Conservation (phyloP, 345 rosid genomes). For the Salix dunnii region DNA sequence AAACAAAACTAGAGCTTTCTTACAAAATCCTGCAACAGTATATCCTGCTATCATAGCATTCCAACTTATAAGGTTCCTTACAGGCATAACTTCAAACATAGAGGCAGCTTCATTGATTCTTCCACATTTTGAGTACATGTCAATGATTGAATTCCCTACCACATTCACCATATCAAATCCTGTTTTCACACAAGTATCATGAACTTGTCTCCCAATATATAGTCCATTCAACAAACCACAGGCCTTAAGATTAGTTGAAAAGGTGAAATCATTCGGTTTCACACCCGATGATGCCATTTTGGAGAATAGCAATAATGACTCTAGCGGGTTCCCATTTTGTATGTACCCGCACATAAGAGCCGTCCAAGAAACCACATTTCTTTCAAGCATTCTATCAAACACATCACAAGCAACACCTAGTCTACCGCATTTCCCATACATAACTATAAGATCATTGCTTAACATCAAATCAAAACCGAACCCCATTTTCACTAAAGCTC, state of each 20-base stretch:
- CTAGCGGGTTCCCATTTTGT: constrained; percentile 37
- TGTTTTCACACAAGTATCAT: constrained; percentile 51
- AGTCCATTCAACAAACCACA: constrained; percentile 46
- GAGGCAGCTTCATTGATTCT: constrained; percentile 48
- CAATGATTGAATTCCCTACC: constrained; percentile 72
- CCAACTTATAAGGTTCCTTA: constrained; percentile 61
- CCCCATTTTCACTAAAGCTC: constrained; percentile 41
- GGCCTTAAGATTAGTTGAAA: constrained; percentile 69
- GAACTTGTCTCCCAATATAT: constrained; percentile 60
- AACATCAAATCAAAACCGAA: constrained; percentile 39
- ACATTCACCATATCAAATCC: constrained; percentile 49
- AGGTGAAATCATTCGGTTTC: constrained; percentile 72
- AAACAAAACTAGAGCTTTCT: constrained; percentile 60
- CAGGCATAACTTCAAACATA: constrained; percentile 46
- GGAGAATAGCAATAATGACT: constrained; percentile 41
- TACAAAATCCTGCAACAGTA: constrained; percentile 42
- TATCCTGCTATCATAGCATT: constrained; percentile 72
- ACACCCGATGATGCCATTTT: constrained; percentile 43
- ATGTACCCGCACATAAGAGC: constrained; percentile 75
- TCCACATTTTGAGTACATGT: constrained; percentile 81
- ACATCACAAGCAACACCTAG: constrained; percentile 41
- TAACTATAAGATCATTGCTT: constrained; percentile 49
- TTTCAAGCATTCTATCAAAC: constrained; percentile 63
- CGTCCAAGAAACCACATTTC: constrained; percentile 83
- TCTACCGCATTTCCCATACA: constrained; percentile 61